phyloP scores from a whole-genome alignment of 805 yeast genomes.

The Saccharomyces kudriavzevii region DNA sequence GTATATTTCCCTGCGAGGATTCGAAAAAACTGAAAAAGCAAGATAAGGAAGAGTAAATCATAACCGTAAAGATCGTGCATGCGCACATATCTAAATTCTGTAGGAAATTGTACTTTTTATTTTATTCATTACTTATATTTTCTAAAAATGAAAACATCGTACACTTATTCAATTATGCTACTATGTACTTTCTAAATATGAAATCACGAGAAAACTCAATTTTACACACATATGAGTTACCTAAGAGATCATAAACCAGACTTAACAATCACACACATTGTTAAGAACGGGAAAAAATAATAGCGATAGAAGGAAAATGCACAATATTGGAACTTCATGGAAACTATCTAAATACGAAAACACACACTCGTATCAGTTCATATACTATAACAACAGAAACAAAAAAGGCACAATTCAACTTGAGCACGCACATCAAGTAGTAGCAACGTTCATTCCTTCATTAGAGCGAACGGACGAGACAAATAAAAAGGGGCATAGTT shows the following conservation, averaged over 20 bases:
- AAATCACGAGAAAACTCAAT: not conserved
- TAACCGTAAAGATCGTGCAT: not conserved
- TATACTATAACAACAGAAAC: not conserved
- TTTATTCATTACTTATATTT: not conserved
- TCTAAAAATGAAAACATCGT: not conserved
- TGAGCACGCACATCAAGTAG: not conserved
- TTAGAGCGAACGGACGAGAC: not conserved
- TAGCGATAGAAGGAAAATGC: not conserved
- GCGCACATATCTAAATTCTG: not conserved
- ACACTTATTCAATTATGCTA: not conserved
- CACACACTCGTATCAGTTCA: not conserved
- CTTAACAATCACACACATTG: not conserved
- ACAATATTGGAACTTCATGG: not conserved
- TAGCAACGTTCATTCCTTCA: not conserved
- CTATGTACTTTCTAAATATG: not conserved
- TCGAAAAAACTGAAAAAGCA: not conserved
- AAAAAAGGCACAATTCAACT: slow-evolving; percentile 1
- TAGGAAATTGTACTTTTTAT: not conserved
- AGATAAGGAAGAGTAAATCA: not conserved
- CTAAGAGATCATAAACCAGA: not conserved
- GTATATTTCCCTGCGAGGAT: not conserved
- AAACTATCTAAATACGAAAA: not conserved
- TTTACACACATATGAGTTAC: not conserved
- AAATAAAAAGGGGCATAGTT: not conserved
- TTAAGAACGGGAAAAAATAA: not conserved